These are phyloP conservation scores for Lactarius vividus DNA, from an alignment of 768 basidiomycete species.

Conservation along the genomic window DNA sequence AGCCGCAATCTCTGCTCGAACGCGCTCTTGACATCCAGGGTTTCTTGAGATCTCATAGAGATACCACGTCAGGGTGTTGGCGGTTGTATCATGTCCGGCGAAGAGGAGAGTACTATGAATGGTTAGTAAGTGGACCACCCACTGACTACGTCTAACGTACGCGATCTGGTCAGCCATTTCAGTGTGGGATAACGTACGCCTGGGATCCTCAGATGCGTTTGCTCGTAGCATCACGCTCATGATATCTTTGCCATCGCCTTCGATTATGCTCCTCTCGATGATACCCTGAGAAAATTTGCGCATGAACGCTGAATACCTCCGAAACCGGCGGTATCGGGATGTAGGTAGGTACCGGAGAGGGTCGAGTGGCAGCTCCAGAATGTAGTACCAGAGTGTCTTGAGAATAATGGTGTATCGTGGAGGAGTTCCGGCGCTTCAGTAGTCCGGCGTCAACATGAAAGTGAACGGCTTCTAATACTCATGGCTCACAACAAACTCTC, in stretches of 20 bases:
- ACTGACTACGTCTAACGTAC: not conserved
- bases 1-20: slow-evolving; percentile 18
- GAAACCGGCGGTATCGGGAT: slow-evolving; percentile 19
- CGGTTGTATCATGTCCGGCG: slow-evolving; percentile 1
- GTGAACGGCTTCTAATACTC: not conserved
- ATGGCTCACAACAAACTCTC: slow-evolving; percentile 31
- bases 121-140: not conserved
- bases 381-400: slow-evolving; percentile 23
- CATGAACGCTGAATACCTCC: slow-evolving; percentile 16
- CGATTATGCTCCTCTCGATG: slow-evolving; percentile 16
- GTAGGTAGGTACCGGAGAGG: slow-evolving; percentile 24
- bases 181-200: slow-evolving; percentile 13
- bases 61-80: not conserved
- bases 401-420: slow-evolving; percentile 9
- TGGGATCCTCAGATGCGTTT: slow-evolving; percentile 25
- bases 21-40: slow-evolving; percentile 1
- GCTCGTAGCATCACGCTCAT: slow-evolving; percentile 30
- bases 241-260: slow-evolving; percentile 25
- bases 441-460: not conserved
- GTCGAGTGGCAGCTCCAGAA: slow-evolving; percentile 18
- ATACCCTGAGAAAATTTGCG: slow-evolving; percentile 13
- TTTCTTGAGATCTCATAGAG: slow-evolving; percentile 5
- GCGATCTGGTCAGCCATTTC: slow-evolving; percentile 29
- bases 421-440: not conserved
- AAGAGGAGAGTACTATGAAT: not conserved